Base-by-base conservation (phyloP, 2,329 filamentous ascomycete species). In the Huntiella moniliformis region DNA sequence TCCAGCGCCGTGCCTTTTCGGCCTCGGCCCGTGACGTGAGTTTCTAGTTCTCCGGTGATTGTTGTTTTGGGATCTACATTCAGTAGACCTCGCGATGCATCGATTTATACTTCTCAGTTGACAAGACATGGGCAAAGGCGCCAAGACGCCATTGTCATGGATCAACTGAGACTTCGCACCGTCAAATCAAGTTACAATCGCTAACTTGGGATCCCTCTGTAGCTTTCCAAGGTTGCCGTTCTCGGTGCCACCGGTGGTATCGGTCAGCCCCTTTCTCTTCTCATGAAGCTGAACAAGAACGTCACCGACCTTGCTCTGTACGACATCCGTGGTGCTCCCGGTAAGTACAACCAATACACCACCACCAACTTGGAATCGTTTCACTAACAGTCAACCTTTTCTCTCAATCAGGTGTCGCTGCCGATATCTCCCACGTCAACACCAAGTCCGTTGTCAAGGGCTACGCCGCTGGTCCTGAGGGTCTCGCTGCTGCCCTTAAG, bases 381-480 rank as follows among this genome's bases (percentile, higher is more conserved):
- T 31, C 15, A 18, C 22, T 39, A 31, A 33, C 44, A 46, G 13
- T 38, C 44, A 17, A 40, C 32, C 4, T 17, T 33, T 8, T 5
- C n/a, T 35, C 11, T 49, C 44, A 36, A 41, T 35, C 57, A 91
- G 88, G 88, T 80, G 91, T 98, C 66, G 91, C 88, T 58, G 91
- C 91, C 63, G 91, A 98, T 67, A 78, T 98, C 67, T 83, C 82
- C 61, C 91, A 98, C 74, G 86, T 98, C 77, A 96, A 96, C 80
- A 95, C 88, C 68, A 92, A 93, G 79, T 88, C 82, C 71, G 79
- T 67, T 57, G 88, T 96, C 66, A 87, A 74, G 59, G 91, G 91
- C 62, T 93, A 88, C 67, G 79, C 86, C 55, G 74, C 86, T 54
- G 80, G 73, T 53, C 70, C 80, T 52, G 70, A 72, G 50, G 84